A percentile compares a stretch with the other conserved stretches of the same genome.
phyloP scores from a whole-genome alignment of 139 green algal species.

The Closterium sp. region DNA sequence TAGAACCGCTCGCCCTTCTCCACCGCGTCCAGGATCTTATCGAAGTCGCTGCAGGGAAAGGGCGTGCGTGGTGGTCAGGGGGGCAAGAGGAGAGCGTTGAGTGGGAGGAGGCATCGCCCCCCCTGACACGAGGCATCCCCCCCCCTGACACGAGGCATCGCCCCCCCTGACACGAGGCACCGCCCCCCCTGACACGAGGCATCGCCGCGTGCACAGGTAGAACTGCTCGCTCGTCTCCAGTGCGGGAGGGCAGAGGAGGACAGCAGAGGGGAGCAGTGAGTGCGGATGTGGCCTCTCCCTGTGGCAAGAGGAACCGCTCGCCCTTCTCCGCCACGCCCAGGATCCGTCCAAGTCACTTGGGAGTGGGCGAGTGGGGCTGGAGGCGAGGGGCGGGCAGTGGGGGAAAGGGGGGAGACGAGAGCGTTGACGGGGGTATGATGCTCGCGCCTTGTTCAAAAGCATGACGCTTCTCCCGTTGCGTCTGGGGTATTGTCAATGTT shows the following conservation, averaged over 20 bases:
- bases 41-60: conserved; percentile 71
- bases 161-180: no score
- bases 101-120: no score
- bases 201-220: conserved; percentile 88
- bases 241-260: no score
- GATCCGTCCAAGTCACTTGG: conserved; percentile 80
- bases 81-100: not conserved
- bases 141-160: conserved; percentile 92
- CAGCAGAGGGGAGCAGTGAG: no score
- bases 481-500: no score
- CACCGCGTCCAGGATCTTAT: conserved; percentile 84
- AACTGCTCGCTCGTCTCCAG: no score
- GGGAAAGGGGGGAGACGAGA: not conserved
- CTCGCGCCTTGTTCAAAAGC: no score
- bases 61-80: conserved; percentile 67
- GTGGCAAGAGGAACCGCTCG: conserved; percentile 85
- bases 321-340: conserved; percentile 89
- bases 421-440: not conserved
- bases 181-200: conserved; percentile 91
- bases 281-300: no score
- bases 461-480: no score
- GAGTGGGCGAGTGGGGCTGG: not conserved
- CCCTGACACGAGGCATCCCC: conserved; percentile 90
- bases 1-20: conserved; percentile 93
- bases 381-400: not conserved